Conservation (phyloP, 306 rosid genomes). For the Pyrus pyrifolia region DNA sequence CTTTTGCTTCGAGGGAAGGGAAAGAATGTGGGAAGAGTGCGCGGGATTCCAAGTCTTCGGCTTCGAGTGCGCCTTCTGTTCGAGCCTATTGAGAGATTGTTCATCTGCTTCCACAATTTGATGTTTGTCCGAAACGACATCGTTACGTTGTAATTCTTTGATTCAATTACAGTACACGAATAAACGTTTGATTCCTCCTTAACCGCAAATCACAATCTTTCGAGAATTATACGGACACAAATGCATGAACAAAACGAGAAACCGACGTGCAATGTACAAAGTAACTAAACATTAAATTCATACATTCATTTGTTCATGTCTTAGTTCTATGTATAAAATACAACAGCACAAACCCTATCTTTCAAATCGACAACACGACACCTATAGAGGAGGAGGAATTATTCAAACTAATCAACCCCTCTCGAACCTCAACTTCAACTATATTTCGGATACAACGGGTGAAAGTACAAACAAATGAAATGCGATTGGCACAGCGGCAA, state of each 20-base stretch:
- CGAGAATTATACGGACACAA: no score
- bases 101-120: background rate
- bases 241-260: background rate
- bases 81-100: slow-evolving; percentile 34
- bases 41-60: slow-evolving; percentile 32
- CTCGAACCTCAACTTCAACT: background rate
- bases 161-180: background rate
- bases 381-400: background rate
- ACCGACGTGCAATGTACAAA: background rate
- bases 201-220: background rate
- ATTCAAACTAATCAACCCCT: slow-evolving; percentile 3
- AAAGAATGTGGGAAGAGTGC: slow-evolving; percentile 47
- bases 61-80: slow-evolving; percentile 36
- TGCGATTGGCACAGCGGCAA: background rate
- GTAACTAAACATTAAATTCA: background rate
- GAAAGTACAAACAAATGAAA: background rate
- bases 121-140: background rate
- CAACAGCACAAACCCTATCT: background rate
- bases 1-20: slow-evolving; percentile 46
- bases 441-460: background rate
- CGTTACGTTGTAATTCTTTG: background rate
- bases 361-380: background rate
- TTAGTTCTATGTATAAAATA: background rate
- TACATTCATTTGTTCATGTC: background rate
- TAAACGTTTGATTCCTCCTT: background rate